Conservation (phyloP, 2,329 filamentous ascomycete species). For the Aspergillus sp. region DNA sequence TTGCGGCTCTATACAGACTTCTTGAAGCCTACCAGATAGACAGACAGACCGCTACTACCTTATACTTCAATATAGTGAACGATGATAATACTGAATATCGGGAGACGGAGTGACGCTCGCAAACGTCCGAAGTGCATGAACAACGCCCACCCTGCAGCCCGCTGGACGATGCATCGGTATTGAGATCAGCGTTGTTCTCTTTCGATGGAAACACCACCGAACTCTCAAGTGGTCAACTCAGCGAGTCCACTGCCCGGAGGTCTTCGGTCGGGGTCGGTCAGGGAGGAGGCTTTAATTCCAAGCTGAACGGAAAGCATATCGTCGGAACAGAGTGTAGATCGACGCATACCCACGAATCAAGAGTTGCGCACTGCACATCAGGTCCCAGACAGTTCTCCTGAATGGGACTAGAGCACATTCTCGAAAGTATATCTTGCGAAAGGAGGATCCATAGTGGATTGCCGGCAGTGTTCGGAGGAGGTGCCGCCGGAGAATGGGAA, state of each 20-base stretch:
- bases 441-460: not conserved
- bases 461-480: no score
- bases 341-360: not conserved
- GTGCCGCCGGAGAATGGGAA: no score
- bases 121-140: no score
- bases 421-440: not conserved
- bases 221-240: not conserved
- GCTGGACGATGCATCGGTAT: not conserved
- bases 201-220: not conserved
- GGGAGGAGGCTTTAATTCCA: not conserved
- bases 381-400: not conserved
- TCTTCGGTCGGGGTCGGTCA: not conserved
- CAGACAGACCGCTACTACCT: not conserved
- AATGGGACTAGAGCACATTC: no score
- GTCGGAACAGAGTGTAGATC: not conserved
- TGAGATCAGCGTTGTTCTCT: not conserved
- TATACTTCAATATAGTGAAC: not conserved
- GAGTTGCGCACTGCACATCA: not conserved
- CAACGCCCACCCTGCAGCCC: not conserved
- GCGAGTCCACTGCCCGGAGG: not conserved
- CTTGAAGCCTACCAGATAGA: not conserved
- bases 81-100: not conserved
- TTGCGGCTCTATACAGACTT: not conserved
- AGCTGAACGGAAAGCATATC: not conserved
- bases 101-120: not conserved